Evolutionary conservation across 2,329 filamentous ascomycete genomes (phyloP).

Genomic region (Phoma sp.): DNA sequence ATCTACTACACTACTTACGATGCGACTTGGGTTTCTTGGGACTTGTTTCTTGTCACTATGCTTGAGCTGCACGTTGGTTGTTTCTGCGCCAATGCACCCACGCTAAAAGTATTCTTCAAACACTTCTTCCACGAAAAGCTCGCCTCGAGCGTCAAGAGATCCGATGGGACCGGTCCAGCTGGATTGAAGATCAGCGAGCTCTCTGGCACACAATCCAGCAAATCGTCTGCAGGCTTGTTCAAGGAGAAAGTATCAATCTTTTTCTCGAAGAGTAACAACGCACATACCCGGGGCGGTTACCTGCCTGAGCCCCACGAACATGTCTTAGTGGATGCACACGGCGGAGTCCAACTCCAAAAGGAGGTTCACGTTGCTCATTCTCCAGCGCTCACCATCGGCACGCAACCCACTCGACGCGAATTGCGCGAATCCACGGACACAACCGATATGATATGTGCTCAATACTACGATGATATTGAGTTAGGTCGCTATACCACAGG

Average conservation of each 20-base stretch:
- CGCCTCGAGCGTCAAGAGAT: constrained; percentile 17
- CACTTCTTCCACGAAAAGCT: constrained; percentile 36
- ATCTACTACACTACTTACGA: constrained; percentile 41
- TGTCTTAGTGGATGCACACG: constrained; percentile 29
- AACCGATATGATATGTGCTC: constrained; percentile 22
- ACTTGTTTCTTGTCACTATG: constrained; percentile 27
- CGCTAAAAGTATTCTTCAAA: constrained; percentile 44
- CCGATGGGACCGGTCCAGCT: neutral
- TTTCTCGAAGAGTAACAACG: constrained; percentile 10
- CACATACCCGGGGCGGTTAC: constrained; percentile 27
- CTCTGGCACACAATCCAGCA: constrained; percentile 10
- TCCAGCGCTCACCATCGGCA: constrained; percentile 1
- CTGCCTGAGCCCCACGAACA: constrained; percentile 30
- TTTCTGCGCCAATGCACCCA: constrained; percentile 41
- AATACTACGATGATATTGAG: constrained; percentile 34
- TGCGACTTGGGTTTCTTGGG: constrained; percentile 35
- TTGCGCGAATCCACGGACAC: constrained; percentile 21
- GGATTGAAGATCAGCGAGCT: neutral
- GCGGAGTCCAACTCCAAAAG: constrained; percentile 27
- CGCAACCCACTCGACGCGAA: neutral
- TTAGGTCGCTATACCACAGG: constrained; percentile 27
- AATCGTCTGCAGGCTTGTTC: constrained; percentile 6
- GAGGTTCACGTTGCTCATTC: constrained; percentile 23
- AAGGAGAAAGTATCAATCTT: constrained; percentile 19
- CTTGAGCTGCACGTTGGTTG: constrained; percentile 40